Evolutionary conservation across 805 yeast species (phyloP), one percentile per base, ranked within the genome.

Genomic region (Yarrowia sp.): DNA sequence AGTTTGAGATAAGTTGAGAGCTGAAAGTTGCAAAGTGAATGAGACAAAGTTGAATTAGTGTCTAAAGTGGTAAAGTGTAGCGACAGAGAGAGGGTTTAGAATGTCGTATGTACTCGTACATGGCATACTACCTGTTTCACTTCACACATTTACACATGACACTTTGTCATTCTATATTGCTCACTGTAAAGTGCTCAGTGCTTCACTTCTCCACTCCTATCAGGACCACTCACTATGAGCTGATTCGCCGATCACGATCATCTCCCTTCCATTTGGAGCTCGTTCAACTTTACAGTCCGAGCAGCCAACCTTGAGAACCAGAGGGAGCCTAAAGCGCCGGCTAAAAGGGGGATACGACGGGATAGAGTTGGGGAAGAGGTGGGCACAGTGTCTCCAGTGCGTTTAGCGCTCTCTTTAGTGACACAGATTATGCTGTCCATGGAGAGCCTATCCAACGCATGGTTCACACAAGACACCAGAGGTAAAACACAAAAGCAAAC

Each of bases 331-430:
- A 32, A 32, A 32, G n/a, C 19, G 12, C 19, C 11, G 40, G 56
- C 56, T 50, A 50, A 50, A 50, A 50, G 56, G 22, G 53, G 41
- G 56, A 50, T 50, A 50, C 56, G 56, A 50, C 11, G 41, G 11
- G 56, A 32, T 35, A 35, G 14, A 5, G 41, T 50, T 50, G 40
- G 4, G 12, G 15, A n/a, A 14, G 16, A 16, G 56, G 56, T 50
- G 56, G 56, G 56, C 56, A 26, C 32, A 2, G 32, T 5, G 32
- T 26, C 32, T 26, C 32, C 32, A 26, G 32, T 26, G 32, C 32
- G 32, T 26, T 26, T 26, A 26, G 32, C 3, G 32, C 32, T 26
- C 32, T 26, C 32, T 26, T 26, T 26, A 26, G 32, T 26, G 32
- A 26, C 49, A 22, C 32, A 8, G 49, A 46, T 46, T 46, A 46